Conservation (phyloP, 139 green algal species). For the Dunaliella primolecta region DNA sequence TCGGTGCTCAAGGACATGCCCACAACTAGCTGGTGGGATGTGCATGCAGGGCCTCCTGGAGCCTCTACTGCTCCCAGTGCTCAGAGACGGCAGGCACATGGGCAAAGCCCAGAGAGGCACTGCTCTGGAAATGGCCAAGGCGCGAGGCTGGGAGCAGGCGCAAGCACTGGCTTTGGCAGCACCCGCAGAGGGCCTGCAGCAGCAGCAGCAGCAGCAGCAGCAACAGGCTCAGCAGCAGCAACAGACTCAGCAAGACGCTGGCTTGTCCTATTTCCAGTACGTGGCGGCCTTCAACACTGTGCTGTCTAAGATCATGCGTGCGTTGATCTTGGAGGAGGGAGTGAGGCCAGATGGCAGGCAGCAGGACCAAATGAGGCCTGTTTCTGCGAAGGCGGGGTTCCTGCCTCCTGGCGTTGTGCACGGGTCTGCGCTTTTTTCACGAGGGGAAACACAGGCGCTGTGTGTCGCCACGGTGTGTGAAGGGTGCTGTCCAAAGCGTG, state of each 20-base stretch:
- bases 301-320: slow-evolving; percentile 7
- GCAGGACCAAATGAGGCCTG: slow-evolving; percentile 40
- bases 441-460: slow-evolving; percentile 50
- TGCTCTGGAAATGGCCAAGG: slow-evolving; percentile 4
- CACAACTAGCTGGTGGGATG: too few relatives aligned
- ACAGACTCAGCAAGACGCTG: background rate
- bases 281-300: background rate
- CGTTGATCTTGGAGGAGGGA: slow-evolving; percentile 19
- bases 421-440: slow-evolving; percentile 6
- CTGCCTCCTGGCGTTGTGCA: slow-evolving; percentile 24
- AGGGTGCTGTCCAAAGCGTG: too few relatives aligned
- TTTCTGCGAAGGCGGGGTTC: slow-evolving; percentile 1
- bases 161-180: background rate
- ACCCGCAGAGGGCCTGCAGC: too few relatives aligned
- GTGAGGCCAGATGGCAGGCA: slow-evolving; percentile 42
- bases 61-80: background rate
- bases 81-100: background rate
- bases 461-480: slow-evolving; percentile 13
- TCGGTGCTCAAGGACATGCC: too few relatives aligned
- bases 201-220: background rate
- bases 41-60: too few relatives aligned
- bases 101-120: background rate
- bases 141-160: slow-evolving; percentile 1
- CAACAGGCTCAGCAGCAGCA: too few relatives aligned
- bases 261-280: background rate